Conservation (phyloP, 345 rosid genomes). For the Sisymbrium irio region DNA sequence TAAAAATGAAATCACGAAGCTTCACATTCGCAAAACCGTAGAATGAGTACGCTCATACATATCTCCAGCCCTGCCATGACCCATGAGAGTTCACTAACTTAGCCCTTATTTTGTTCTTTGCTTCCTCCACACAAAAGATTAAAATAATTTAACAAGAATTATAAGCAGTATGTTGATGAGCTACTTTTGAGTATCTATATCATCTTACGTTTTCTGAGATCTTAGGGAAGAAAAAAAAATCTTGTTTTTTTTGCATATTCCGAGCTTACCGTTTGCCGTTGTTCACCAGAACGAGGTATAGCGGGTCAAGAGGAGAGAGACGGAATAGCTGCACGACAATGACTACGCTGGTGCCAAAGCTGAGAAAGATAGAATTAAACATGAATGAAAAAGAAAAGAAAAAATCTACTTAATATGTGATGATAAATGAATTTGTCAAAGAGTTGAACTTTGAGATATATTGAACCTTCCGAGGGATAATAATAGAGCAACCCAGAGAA, state of each 20-base stretch:
- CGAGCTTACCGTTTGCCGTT: conserved; percentile 46
- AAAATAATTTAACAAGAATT: neutral
- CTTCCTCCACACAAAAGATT: conserved; percentile 32
- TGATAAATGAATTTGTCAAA: neutral
- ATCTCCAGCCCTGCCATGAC: conserved; percentile 67
- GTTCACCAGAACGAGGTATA: conserved; percentile 59
- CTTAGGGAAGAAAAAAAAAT: neutral
- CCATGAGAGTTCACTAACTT: conserved; percentile 33
- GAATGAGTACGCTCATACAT: conserved; percentile 47
- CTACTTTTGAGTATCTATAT: conserved; percentile 1
- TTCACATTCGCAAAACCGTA: conserved; percentile 19
- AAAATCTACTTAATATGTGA: neutral
- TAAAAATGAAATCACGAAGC: conserved; percentile 12
- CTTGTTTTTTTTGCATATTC: neutral
- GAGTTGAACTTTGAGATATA: conserved; percentile 2
- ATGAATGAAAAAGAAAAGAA: neutral
- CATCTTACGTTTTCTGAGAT: neutral
- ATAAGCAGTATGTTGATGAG: neutral
- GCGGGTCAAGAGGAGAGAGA: conserved; percentile 64
- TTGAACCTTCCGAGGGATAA: conserved; percentile 81
- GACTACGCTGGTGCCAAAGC: conserved; percentile 63
- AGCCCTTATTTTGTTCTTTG: conserved; percentile 26
- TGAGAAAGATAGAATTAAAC: conserved; percentile 34
- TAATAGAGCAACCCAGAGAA: conserved; percentile 65
- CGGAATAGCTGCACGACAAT: conserved; percentile 55